These are phyloP conservation scores for Claviceps quebecensis DNA, from an alignment of 2,329 filamentous ascomycete species.

Conservation along the genomic window DNA sequence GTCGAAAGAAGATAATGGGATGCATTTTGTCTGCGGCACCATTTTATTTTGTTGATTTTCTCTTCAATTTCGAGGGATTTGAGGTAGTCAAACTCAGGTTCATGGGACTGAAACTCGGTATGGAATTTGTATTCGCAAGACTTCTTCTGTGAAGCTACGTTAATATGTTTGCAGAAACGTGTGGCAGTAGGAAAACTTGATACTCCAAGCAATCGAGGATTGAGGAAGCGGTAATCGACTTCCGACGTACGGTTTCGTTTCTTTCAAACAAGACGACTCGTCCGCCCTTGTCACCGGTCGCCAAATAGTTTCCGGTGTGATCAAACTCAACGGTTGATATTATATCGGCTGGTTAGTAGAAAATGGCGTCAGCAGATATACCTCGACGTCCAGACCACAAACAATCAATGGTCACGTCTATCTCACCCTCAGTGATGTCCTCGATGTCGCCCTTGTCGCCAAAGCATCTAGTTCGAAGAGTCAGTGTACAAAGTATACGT, in stretches of 20 bases:
- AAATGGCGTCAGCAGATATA: conserved; percentile 8
- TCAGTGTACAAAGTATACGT: conserved; percentile 11
- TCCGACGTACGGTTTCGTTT: conserved; percentile 71
- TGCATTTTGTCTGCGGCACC: conserved; percentile 95
- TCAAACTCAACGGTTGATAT: conserved; percentile 87
- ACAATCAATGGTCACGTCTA: not conserved
- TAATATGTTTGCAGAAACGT: not conserved
- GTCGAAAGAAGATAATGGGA: conserved; percentile 97
- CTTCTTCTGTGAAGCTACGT: conserved; percentile 62
- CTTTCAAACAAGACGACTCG: conserved; percentile 77
- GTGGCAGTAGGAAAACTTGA: not conserved
- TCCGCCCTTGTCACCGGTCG: conserved; percentile 81
- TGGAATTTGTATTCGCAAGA: conserved; percentile 99
- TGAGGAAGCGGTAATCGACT: not conserved
- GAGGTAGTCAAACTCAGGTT: conserved; percentile 97
- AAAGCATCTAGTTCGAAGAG: conserved; percentile 59
- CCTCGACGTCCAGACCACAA: conserved; percentile 6
- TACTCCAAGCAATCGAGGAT: not conserved
- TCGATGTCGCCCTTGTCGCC: conserved; percentile 99
- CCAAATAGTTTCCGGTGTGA: conserved; percentile 78
- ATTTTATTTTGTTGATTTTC: conserved; percentile 99
- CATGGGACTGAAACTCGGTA: conserved; percentile 98
- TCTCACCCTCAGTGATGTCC: conserved; percentile 87
- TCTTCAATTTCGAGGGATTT: conserved; percentile 99
- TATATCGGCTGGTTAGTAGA: conserved; percentile 54